Base-by-base conservation (phyloP, 2,329 filamentous ascomycete genomes). In the Fusarium chuoi region DNA sequence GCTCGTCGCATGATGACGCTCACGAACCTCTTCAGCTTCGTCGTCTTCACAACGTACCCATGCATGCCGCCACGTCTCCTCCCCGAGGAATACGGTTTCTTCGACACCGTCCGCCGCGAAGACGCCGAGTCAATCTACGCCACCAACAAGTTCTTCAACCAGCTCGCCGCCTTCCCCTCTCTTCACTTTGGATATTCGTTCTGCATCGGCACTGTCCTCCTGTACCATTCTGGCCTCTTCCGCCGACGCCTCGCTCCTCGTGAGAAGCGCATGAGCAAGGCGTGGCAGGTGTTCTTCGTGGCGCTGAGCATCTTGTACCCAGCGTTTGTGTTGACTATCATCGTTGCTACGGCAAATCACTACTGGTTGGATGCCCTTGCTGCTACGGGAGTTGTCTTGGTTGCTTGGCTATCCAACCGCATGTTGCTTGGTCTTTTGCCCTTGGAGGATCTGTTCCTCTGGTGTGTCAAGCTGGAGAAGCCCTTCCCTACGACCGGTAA, bases 311-410 rank as follows among this genome's bases (percentile, higher is more conserved):
- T 89, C 24, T 80, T 83, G 52, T 90, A 90, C 75, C 88, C 88
- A 4, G 74, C 80, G 10, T 85, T 87, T 76, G 88, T 90, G 58
- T 77, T 91, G 55, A 82, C 86, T 1, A 87, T 87, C 36, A 91
- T 91, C 67, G 86, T 91, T 35, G 87, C 89, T 22, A 91, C 89
- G 1, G 89, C 89, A 39, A 91, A 91, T 75, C 89, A 87, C 75
- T 87, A 93, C 79, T 87, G 92, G 52, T 84, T 93, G 9, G 91
- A 93, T 80, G 91, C 91, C 0, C 84, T 92, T 26, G 91, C 90
- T 3, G 91, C 91, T 1, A 86, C 88, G 2, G 75, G 88, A 24
- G 90, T 93, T 6, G 92, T 91, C 52, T 84, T 84, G 1, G 71
- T 91, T 15, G 89, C 89, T 0, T 93, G 90, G 87, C 72, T 82